Percentiles rank a stretch among this genome's conserved stretches.
These are phyloP conservation scores for Candida piceae DNA, from an alignment of 805 yeast genomes.

Conservation along the genomic window DNA sequence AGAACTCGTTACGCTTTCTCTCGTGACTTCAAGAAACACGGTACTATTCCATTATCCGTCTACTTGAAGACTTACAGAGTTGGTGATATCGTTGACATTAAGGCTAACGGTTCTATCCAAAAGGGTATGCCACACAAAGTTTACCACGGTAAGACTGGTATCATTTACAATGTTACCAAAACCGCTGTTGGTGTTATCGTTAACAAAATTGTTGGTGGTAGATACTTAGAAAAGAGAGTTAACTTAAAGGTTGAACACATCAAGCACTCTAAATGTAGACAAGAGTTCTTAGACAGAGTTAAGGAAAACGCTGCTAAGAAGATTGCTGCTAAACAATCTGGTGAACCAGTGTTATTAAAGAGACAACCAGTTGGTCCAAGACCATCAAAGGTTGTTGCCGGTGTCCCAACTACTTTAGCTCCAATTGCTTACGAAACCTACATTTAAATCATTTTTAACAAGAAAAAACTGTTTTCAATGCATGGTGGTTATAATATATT, in stretches of 20 bases:
- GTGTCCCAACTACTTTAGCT: constrained; percentile 94
- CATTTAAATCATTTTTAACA: constrained; percentile 55
- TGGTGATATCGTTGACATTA: constrained; percentile 99
- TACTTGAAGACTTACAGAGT: constrained; percentile 98
- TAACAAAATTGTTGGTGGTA: constrained; percentile 98
- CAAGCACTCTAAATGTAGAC: constrained; percentile 99
- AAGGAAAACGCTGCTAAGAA: constrained; percentile 92
- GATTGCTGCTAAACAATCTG: constrained; percentile 91
- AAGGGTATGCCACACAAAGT: constrained; percentile 99
- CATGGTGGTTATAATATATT: neutral
- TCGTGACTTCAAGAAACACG: constrained; percentile 99
- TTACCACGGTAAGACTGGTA: constrained; percentile 99
- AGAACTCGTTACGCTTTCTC: constrained; percentile 99
- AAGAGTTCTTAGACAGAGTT: constrained; percentile 98
- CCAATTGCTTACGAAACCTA: constrained; percentile 99
- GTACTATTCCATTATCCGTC: constrained; percentile 89
- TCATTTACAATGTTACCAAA: constrained; percentile 98
- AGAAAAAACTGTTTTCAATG: neutral
- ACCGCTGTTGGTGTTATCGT: constrained; percentile 96
- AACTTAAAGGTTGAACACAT: constrained; percentile 98
- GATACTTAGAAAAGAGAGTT: constrained; percentile 98
- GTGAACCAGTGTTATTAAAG: constrained; percentile 87
- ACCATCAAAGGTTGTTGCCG: constrained; percentile 78
- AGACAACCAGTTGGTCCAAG: constrained; percentile 99
- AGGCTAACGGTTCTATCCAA: constrained; percentile 98